phyloP scores from a whole-genome alignment of 1,284 basidiomycete species.

The Trichosporon sp. region DNA sequence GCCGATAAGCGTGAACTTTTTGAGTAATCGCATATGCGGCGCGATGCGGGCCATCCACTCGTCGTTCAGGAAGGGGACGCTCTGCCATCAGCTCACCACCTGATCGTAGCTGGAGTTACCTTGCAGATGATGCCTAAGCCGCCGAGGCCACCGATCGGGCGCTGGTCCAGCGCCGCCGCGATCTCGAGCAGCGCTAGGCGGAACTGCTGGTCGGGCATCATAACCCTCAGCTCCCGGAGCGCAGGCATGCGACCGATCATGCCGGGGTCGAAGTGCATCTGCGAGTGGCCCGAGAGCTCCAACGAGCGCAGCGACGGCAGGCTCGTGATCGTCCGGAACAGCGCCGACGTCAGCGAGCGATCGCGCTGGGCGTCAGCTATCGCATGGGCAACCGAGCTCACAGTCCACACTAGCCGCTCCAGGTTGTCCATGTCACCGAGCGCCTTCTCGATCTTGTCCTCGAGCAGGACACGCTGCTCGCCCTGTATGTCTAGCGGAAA shows the following conservation, averaged over 20 bases:
- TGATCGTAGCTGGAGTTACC: slow-evolving; percentile 24
- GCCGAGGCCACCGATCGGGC: slow-evolving; percentile 29
- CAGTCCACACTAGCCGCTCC: slow-evolving; percentile 44
- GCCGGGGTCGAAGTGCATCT: slow-evolving; percentile 34
- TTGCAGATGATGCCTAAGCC: slow-evolving; percentile 40
- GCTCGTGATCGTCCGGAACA: slow-evolving; percentile 33
- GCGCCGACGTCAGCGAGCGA: slow-evolving; percentile 33
- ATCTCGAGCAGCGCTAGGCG: slow-evolving; percentile 27
- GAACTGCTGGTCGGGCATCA: slow-evolving; percentile 43
- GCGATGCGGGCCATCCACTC: slow-evolving; percentile 30
- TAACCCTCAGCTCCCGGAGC: slow-evolving; percentile 42
- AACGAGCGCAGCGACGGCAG: slow-evolving; percentile 29
- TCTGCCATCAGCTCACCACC: background rate
- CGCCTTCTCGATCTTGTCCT: slow-evolving; percentile 32
- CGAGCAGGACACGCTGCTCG: slow-evolving; percentile 32
- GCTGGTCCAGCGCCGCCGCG: slow-evolving; percentile 19
- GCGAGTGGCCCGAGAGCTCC: slow-evolving; percentile 45
- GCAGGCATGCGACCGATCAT: slow-evolving; percentile 28
- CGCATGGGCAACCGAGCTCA: slow-evolving; percentile 13
- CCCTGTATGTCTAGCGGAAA: slow-evolving; percentile 41
- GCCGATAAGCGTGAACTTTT: slow-evolving; percentile 41
- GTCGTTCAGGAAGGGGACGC: slow-evolving; percentile 34
- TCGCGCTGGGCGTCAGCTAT: slow-evolving; percentile 34
- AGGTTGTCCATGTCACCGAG: slow-evolving; percentile 38
- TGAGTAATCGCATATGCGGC: slow-evolving; percentile 26